A percentile compares a stretch with the other conserved stretches of the same genome.
phyloP scores from a whole-genome alignment of 2,329 filamentous ascomycete genomes.

The Dryadomyces sulphureus region DNA sequence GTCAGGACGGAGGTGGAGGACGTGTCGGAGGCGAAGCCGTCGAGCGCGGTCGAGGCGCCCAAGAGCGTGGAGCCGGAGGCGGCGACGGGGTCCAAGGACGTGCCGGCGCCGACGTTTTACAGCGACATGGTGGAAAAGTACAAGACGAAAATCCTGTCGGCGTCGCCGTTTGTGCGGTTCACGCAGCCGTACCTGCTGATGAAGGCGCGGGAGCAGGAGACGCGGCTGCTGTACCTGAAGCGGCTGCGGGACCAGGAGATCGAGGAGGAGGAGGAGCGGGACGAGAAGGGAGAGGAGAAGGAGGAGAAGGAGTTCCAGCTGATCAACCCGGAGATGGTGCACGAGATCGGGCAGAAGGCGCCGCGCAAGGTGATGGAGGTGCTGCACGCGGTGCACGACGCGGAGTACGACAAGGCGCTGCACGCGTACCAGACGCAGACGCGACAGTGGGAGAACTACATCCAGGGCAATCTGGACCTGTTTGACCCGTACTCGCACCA shows the following conservation, averaged over 20 bases:
- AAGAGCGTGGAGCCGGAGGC: neutral
- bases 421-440: conserved; percentile 92
- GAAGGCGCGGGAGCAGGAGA: conserved; percentile 81
- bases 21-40: conserved; percentile 13
- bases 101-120: conserved; percentile 82
- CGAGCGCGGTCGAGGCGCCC: neutral
- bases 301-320: conserved; percentile 68
- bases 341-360: conserved; percentile 63
- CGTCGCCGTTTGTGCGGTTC: conserved; percentile 93
- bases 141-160: conserved; percentile 82
- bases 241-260: conserved; percentile 65
- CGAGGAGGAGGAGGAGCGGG: conserved; percentile 31
- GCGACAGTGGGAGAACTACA: conserved; percentile 89
- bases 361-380: conserved; percentile 85
- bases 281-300: conserved; percentile 41
- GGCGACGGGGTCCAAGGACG: conserved; percentile 50
- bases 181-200: conserved; percentile 86
- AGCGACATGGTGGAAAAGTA: conserved; percentile 91
- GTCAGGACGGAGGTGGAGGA: conserved; percentile 59
- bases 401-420: conserved; percentile 88
- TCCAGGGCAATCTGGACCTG: conserved; percentile 72
- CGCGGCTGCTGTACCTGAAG: conserved; percentile 67
- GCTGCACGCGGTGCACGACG: conserved; percentile 85
- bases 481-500: conserved; percentile 95
- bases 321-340: conserved; percentile 91